Evolutionary conservation across 768 basidiomycete genomes (phyloP).

Genomic region (Omphalotus guepiniiformis): DNA sequence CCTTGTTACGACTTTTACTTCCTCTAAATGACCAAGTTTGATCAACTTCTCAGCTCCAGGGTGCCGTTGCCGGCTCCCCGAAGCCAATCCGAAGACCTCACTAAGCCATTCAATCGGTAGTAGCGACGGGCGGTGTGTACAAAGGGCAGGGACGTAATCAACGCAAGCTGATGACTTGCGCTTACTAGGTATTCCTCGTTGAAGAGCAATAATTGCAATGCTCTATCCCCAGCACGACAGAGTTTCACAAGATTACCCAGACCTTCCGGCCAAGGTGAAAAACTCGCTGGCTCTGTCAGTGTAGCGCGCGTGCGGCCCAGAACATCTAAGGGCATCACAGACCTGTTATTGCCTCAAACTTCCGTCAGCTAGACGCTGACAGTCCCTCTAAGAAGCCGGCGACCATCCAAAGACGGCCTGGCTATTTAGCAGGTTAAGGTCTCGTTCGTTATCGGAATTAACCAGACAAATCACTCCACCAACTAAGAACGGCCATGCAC

Average conservation of each 20-base stretch:
- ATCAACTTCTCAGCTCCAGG: conserved; percentile 49
- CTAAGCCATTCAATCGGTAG: conserved; percentile 90
- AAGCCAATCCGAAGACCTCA: conserved; percentile 81
- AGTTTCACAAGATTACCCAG: conserved; percentile 73
- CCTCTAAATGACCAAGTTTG: conserved; percentile 83
- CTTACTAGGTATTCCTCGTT: conserved; percentile 89
- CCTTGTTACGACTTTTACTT: conserved; percentile 83
- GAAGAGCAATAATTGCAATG: conserved; percentile 91
- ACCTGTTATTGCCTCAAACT: conserved; percentile 91
- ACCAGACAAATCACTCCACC: conserved; percentile 95
- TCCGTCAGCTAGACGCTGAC: conserved; percentile 75
- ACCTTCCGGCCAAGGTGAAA: conserved; percentile 72
- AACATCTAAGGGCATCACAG: conserved; percentile 90
- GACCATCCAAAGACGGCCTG: conserved; percentile 71
- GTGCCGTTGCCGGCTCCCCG: conserved; percentile 51
- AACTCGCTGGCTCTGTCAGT: conserved; percentile 88
- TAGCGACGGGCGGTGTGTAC: conserved; percentile 89
- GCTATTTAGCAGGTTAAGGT: conserved; percentile 93
- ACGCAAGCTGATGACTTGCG: conserved; percentile 85
- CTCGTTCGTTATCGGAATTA: conserved; percentile 95
- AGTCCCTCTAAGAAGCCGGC: conserved; percentile 84
- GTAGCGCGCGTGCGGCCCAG: conserved; percentile 85
- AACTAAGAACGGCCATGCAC: conserved; percentile 90
- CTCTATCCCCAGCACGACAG: conserved; percentile 83
- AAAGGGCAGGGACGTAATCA: conserved; percentile 90